Base-by-base conservation (phyloP, 116 monocot species). In the Papilionanthe hybrid region DNA sequence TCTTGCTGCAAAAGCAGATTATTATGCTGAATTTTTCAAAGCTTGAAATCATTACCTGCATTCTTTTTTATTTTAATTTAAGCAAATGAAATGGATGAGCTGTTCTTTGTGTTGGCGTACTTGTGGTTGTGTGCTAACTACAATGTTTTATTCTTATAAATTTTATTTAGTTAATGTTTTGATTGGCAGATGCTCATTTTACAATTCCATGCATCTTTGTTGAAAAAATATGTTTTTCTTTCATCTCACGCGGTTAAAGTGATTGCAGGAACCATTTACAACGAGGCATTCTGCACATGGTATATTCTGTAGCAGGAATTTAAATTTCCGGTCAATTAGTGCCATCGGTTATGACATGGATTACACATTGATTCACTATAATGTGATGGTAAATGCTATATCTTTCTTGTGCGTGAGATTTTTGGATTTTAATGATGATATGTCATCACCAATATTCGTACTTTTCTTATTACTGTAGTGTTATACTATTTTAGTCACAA, bases 271-370 rank as follows among this genome's bases (percentile, higher is more conserved):
- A 80, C 92, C 89, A 17, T 81, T 88, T 79, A 83, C 92, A 45
- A 80, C 87, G 55, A 86, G 88, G 32, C 85, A 92, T 69, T 94
- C 97, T 77, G 83, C 97, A 50, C 88, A 92, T 79, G 94, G 94
- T 29, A 92, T 97, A 78, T 97, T 94, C 76, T 97, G 97, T 81
- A 97, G 81, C 85, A 89, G 97, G 74, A 97, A 94, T 29, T 81
- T 97, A 79, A 97, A 97, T 92, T 91, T 97, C 12, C 84, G 97
- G 48, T 97, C 97, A 29, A 92, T 97, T 65, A 90, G 91, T 87
- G 97, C 84, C 25, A 92, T 97, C 83, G 97, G 97, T 47, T 97
- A 97, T 72, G 97, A 97, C 79, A 97, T 97, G 97, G 97, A 97
- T 72, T 97, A 97, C 69, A 97, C 97, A 56, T 81, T 97, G 68